A percentile compares a stretch with the other conserved stretches of the same genome.
Conservation (phyloP, 2,329 filamentous ascomycete genomes). For the Colletotrichum higginsianum region DNA sequence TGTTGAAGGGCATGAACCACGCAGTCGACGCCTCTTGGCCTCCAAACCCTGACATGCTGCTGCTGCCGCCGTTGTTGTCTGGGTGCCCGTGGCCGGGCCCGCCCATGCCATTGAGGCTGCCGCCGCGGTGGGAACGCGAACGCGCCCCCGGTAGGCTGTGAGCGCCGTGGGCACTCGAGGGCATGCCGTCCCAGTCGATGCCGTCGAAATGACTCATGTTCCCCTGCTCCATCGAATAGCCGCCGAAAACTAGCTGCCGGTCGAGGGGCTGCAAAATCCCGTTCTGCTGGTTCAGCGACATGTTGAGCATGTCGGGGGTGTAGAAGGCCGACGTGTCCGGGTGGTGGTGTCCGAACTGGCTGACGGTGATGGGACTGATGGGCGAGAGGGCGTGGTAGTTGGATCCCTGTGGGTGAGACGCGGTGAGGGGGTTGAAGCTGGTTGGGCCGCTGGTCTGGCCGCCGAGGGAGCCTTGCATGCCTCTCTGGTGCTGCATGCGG, state of each 20-base stretch:
- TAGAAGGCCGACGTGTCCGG: slow-evolving; percentile 59
- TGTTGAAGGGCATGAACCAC: slow-evolving; percentile 95
- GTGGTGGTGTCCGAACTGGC: slow-evolving; percentile 55
- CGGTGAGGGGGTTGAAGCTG: slow-evolving; percentile 59
- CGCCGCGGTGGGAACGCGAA: slow-evolving; percentile 44
- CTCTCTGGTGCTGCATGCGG: slow-evolving; percentile 57
- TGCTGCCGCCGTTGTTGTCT: background rate
- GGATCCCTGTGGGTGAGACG: slow-evolving; percentile 58
- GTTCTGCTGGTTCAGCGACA: slow-evolving; percentile 65
- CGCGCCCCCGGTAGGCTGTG: slow-evolving; percentile 44
- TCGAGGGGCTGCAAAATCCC: slow-evolving; percentile 78
- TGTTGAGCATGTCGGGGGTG: slow-evolving; percentile 67
- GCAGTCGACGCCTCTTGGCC: slow-evolving; percentile 72
- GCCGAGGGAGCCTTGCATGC: slow-evolving; percentile 59
- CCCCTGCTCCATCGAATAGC: slow-evolving; percentile 71
- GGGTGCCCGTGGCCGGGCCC: slow-evolving; percentile 47
- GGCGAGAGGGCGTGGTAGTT: slow-evolving; percentile 66
- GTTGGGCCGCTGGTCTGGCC: slow-evolving; percentile 58
- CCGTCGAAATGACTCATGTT: slow-evolving; percentile 58
- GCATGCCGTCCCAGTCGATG: slow-evolving; percentile 61
- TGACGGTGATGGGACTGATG: slow-evolving; percentile 65
- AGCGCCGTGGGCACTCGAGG: slow-evolving; percentile 50
- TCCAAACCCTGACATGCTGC: slow-evolving; percentile 36
- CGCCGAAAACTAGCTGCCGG: slow-evolving; percentile 82
- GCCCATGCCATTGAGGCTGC: slow-evolving; percentile 50